phyloP scores from a whole-genome alignment of 768 basidiomycete genomes.

The Mrakia hoshinonis region DNA sequence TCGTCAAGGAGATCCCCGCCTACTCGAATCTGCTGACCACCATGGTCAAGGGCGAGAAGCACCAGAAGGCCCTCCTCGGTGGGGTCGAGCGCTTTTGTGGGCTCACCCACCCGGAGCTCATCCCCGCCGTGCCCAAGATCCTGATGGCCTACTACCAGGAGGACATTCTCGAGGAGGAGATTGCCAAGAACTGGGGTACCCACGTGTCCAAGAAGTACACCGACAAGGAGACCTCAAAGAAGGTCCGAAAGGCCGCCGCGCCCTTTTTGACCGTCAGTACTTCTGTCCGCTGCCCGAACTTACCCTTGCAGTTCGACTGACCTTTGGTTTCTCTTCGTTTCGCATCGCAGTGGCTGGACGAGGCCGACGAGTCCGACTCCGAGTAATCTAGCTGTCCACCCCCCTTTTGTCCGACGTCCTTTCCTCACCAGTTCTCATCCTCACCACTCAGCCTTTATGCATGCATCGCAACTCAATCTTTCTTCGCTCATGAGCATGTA shows the following conservation, averaged over 20 bases:
- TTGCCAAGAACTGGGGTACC: constrained; percentile 84
- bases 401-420: background rate
- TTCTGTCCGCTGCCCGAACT: background rate
- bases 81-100: constrained; percentile 84
- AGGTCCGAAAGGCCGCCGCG: constrained; percentile 80
- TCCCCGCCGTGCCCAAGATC: constrained; percentile 71
- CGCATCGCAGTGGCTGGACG: constrained; percentile 22
- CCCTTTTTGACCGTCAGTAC: constrained; percentile 77
- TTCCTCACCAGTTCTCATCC: background rate
- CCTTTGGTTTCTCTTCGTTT: background rate
- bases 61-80: constrained; percentile 87
- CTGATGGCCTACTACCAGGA: constrained; percentile 89
- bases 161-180: constrained; percentile 85
- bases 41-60: constrained; percentile 85
- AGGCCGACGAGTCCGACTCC: constrained; percentile 20
- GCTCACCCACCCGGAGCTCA: constrained; percentile 54
- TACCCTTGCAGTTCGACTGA: background rate
- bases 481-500: background rate
- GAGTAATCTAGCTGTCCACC: background rate
- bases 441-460: background rate
- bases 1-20: constrained; percentile 55
- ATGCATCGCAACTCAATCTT: background rate
- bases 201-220: constrained; percentile 95
- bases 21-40: constrained; percentile 67
- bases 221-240: constrained; percentile 89